phyloP scores from a whole-genome alignment of 352 stramenopile genomes.

The Globisporangium iwayamae region DNA sequence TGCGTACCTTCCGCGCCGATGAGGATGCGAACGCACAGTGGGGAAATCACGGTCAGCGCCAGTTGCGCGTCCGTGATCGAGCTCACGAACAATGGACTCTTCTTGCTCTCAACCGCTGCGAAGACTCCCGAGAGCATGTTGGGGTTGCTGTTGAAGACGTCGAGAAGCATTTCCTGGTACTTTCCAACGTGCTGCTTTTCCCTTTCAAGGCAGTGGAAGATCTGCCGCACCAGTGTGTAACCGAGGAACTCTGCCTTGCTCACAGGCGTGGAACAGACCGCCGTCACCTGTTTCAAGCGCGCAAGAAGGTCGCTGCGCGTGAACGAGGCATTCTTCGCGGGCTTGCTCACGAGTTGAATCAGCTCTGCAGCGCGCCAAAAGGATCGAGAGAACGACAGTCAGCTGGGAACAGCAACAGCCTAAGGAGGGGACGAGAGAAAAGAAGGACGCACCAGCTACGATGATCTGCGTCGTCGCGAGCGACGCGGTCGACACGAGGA shows the following conservation, averaged over 20 bases:
- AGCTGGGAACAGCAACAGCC: not conserved
- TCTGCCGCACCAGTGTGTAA: conserved; percentile 32
- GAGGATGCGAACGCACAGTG: conserved; percentile 36
- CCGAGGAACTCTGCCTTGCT: conserved; percentile 54
- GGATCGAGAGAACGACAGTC: not conserved
- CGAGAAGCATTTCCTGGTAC: conserved; percentile 23
- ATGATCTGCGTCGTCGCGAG: conserved; percentile 15
- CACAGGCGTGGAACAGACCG: conserved; percentile 38
- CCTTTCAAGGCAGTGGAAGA: conserved; percentile 18
- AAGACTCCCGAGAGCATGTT: conserved; percentile 36
- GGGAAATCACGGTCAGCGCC: conserved; percentile 23
- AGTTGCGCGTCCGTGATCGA: not conserved
- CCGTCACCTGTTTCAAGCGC: conserved; percentile 33
- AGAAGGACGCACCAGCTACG: conserved; percentile 7
- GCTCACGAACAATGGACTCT: conserved; percentile 4
- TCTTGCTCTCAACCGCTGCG: conserved; percentile 27
- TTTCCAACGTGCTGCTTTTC: conserved; percentile 4
- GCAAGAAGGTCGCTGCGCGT: conserved; percentile 2
- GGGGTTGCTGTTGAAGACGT: conserved; percentile 40
- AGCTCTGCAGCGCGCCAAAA: conserved; percentile 3
- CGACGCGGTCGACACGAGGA: conserved; percentile 8
- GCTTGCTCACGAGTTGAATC: not conserved
- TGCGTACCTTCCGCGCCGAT: conserved; percentile 20
- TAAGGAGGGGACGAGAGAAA: not conserved
- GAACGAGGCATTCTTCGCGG: not conserved